Evolutionary conservation across 805 yeast species (phyloP), one percentile per base, ranked within the genome.

Genomic region (Jamesozyma spencerorum): DNA sequence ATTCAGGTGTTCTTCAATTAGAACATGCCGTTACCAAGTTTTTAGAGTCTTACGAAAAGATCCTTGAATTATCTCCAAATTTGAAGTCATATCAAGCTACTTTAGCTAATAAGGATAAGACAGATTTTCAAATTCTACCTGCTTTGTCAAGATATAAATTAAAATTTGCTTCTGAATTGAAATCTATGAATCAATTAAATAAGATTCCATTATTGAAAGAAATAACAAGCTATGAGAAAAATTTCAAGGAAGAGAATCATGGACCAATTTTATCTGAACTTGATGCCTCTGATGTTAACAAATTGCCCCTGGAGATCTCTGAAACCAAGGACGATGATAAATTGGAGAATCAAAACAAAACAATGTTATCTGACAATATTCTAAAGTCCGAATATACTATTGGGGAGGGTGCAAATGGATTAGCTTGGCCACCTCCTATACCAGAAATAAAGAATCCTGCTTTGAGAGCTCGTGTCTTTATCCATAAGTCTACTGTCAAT

Each of bases 401-500:
- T 11, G 60, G 55, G 27, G 57, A 48, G 31, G 58, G 36, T 26
- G 11, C 27, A 17, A 18, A 42, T 20, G 42, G 41, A 8, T 18
- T 5, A 5, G 20, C 15, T 18, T 75, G 73, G 67, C 77, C 82
- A 1, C 97, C 96, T 1, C 68, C 67, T 10, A 60, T 87, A 14
- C 97, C 97, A 0, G 60, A 58, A 24, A 83, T 90, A 31, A 59
- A 68, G 5, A 74, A 81, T 53, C 72, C 74, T 1, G 68, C 67
- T 3, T 70, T 87, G 10, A 67, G 71, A 46, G 76, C 79, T 5
- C 71, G 82, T 38, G 95, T 86, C 0, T 90, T 88, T 55, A 75
- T 81, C 20, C 97, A 90, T 59, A 79, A 79, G 49, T 87, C 96
- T 0, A 66, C 75, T 3, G 71, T 80, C 13, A 76, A 79, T 45